Evolutionary conservation across 2,329 filamentous ascomycete genomes (phyloP).

Genomic region (Zymoseptoria passerinii): DNA sequence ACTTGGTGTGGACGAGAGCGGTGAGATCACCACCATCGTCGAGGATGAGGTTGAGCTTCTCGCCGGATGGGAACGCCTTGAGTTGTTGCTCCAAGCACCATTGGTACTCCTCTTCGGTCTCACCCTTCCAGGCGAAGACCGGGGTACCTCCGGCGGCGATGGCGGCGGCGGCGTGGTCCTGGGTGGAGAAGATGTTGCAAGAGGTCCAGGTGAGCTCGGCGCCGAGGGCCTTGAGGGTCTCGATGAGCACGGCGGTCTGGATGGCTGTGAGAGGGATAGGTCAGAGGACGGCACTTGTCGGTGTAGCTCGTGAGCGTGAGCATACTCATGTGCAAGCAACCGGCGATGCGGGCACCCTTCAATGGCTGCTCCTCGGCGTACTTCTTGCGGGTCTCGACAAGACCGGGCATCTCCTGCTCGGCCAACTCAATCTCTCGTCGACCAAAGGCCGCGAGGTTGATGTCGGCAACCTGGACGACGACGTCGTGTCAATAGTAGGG

Average conservation of each 20-base stretch:
- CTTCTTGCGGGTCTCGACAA: constrained; percentile 89
- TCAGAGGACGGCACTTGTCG: background rate
- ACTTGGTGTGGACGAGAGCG: constrained; percentile 92
- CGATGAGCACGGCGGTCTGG: constrained; percentile 98
- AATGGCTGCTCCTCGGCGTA: constrained; percentile 91
- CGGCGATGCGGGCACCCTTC: constrained; percentile 88
- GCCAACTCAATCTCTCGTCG: constrained; percentile 98
- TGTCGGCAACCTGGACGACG: constrained; percentile 66
- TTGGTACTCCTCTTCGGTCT: constrained; percentile 99
- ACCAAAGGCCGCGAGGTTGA: constrained; percentile 92
- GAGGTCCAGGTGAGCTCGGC: constrained; percentile 98
- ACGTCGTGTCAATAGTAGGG: background rate
- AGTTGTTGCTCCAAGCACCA: constrained; percentile 99
- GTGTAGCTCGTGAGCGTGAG: constrained; percentile 16
- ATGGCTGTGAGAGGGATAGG: constrained; percentile 51
- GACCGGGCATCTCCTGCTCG: constrained; percentile 86
- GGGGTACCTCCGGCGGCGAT: constrained; percentile 90
- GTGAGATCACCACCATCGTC: constrained; percentile 98
- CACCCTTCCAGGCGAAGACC: constrained; percentile 77
- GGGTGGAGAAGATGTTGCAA: constrained; percentile 99
- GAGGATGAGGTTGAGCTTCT: constrained; percentile 97
- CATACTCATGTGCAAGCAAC: constrained; percentile 94
- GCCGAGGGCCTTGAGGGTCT: constrained; percentile 89
- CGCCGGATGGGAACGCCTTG: constrained; percentile 87
- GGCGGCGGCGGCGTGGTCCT: constrained; percentile 95